Conservation (phyloP, 805 yeast genomes). For the Candida boidinii region DNA sequence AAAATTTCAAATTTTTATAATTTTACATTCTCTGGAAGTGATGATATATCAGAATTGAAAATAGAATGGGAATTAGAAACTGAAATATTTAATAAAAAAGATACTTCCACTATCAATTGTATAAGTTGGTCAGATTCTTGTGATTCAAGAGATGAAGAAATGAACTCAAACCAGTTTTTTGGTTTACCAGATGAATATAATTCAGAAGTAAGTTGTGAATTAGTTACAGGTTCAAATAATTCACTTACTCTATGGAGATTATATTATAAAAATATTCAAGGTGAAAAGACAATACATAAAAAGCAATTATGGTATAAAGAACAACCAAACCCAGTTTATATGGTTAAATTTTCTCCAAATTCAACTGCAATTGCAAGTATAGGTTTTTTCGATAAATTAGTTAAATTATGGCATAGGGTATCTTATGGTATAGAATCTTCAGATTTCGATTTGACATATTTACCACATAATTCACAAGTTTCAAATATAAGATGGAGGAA, state of each 20-base stretch:
- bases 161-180: slow-evolving; percentile 17
- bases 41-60: slow-evolving; percentile 20
- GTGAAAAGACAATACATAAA: slow-evolving; percentile 11
- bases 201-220: slow-evolving; percentile 36
- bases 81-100: slow-evolving; percentile 13
- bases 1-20: slow-evolving; percentile 35
- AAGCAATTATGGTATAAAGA: slow-evolving; percentile 34
- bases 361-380: slow-evolving; percentile 58
- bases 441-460: slow-evolving; percentile 58
- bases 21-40: slow-evolving; percentile 25
- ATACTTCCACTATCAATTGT: slow-evolving; percentile 18
- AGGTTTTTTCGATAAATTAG: slow-evolving; percentile 53
- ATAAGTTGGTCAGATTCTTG: slow-evolving; percentile 28
- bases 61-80: slow-evolving; percentile 24
- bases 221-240: slow-evolving; percentile 49
- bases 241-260: slow-evolving; percentile 47
- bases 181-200: slow-evolving; percentile 26
- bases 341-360: slow-evolving; percentile 55
- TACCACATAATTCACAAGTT: slow-evolving; percentile 57
- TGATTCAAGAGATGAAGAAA: slow-evolving; percentile 18
- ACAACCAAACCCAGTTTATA: slow-evolving; percentile 56
- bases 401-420: slow-evolving; percentile 73
- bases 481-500: slow-evolving; percentile 52
- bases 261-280: slow-evolving; percentile 16
- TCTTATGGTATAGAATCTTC: slow-evolving; percentile 57